phyloP scores from a whole-genome alignment of 257 asterid genomes.

The Przewalskia tangutica region DNA sequence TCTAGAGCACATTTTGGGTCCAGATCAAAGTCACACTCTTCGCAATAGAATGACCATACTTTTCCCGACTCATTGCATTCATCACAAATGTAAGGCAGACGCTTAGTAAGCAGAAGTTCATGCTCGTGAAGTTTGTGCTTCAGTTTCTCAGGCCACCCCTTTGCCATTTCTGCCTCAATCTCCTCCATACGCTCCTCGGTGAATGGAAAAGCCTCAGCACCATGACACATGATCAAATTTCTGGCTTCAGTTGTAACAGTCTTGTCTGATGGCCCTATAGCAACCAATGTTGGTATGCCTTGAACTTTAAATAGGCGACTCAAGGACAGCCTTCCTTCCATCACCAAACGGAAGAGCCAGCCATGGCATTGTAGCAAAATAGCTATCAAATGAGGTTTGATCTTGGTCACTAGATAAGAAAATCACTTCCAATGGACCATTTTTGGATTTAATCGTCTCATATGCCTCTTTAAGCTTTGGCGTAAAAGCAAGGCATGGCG shows the following conservation, averaged over 20 bases:
- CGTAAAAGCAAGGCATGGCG: slow-evolving; percentile 77
- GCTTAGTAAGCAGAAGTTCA: slow-evolving; percentile 49
- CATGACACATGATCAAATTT: slow-evolving; percentile 33
- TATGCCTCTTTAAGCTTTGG: slow-evolving; percentile 54
- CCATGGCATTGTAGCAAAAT: slow-evolving; percentile 79
- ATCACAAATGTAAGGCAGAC: slow-evolving; percentile 32
- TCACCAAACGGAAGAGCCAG: slow-evolving; percentile 77
- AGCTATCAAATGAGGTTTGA: slow-evolving; percentile 54
- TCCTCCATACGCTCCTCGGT: slow-evolving; percentile 51
- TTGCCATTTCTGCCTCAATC: slow-evolving; percentile 48
- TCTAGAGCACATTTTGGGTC: slow-evolving; percentile 46
- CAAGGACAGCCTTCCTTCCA: slow-evolving; percentile 35
- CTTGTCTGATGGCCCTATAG: slow-evolving; percentile 54
- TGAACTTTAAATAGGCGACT: slow-evolving; percentile 46
- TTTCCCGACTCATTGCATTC: slow-evolving; percentile 45
- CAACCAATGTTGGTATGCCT: slow-evolving; percentile 68
- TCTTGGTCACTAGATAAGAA: slow-evolving; percentile 77
- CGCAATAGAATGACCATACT: slow-evolving; percentile 54
- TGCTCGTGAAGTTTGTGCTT: slow-evolving; percentile 37
- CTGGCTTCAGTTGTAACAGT: slow-evolving; percentile 56
- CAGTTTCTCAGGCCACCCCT: slow-evolving; percentile 60
- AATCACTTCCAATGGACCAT: slow-evolving; percentile 40
- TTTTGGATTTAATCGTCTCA: slow-evolving; percentile 40
- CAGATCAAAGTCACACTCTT: slow-evolving; percentile 57
- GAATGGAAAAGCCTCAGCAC: slow-evolving; percentile 66